Conservation (phyloP, 768 basidiomycete genomes). For the Leucocoprinus birnbaumii region DNA sequence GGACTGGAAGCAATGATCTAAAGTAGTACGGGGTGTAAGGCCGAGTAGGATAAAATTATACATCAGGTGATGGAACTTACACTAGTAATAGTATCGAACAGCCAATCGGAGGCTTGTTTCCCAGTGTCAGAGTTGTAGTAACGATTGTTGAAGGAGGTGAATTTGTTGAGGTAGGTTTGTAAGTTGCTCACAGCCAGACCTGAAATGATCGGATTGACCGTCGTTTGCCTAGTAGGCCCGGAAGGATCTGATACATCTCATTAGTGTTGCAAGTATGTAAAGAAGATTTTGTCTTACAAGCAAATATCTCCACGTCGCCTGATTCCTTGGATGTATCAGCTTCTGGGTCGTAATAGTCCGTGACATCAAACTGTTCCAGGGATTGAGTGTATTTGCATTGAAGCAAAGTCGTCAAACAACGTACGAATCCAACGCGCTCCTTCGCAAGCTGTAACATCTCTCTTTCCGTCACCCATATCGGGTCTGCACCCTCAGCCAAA, state of each 20-base stretch:
- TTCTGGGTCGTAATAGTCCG: slow-evolving; percentile 25
- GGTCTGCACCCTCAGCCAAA: slow-evolving; percentile 10
- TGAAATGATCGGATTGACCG: slow-evolving; percentile 20
- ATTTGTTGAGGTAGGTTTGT: slow-evolving; percentile 25
- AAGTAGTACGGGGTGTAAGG: too few species aligned
- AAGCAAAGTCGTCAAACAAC: slow-evolving; percentile 16
- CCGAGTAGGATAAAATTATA: background rate
- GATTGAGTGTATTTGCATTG: too few species aligned
- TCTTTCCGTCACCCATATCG: too few species aligned
- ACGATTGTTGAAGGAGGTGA: slow-evolving; percentile 33
- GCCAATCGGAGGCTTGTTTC: slow-evolving; percentile 29
- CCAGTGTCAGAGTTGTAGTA: slow-evolving; percentile 29
- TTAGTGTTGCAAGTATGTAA: background rate
- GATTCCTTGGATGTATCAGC: slow-evolving; percentile 1
- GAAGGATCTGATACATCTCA: slow-evolving; percentile 17
- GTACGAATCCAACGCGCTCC: too few species aligned
- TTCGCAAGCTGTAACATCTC: too few species aligned
- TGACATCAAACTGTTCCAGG: slow-evolving; percentile 27
- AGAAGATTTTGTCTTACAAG: background rate
- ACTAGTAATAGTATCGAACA: slow-evolving; percentile 22
- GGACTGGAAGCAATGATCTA: slow-evolving; percentile 22
- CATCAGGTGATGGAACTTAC: slow-evolving; percentile 13
- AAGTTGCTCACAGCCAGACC: slow-evolving; percentile 23
- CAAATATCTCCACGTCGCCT: background rate
- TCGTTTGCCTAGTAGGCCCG: slow-evolving; percentile 21